A percentile compares a stretch with the other conserved stretches of the same genome.
Conservation (phyloP, 768 basidiomycete species). For the Lyophyllum atratum region DNA sequence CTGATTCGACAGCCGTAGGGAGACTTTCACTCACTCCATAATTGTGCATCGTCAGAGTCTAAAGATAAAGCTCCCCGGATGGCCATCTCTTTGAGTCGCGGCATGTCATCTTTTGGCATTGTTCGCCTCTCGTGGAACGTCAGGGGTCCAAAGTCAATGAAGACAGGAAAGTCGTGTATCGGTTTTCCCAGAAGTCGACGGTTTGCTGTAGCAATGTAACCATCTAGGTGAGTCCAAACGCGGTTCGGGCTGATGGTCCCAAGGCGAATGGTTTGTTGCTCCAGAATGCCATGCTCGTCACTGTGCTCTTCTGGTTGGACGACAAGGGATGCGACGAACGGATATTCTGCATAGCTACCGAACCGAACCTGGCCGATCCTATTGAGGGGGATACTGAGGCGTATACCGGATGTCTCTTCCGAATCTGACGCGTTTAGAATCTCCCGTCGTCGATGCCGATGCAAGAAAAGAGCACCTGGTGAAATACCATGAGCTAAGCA, state of each 20-base stretch:
- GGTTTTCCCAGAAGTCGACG: constrained; percentile 17
- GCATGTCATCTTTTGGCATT: constrained; percentile 11
- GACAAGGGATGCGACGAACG: constrained; percentile 26
- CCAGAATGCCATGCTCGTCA: constrained; percentile 20
- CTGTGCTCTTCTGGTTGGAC: constrained; percentile 22
- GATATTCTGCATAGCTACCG: constrained; percentile 25
- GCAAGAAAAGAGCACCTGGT: constrained; percentile 45
- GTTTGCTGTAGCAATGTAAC: constrained; percentile 29
- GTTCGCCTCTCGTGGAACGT: constrained; percentile 28
- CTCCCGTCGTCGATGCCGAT: constrained; percentile 43
- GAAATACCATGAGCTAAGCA: not conserved
- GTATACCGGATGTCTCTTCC: constrained; percentile 38
- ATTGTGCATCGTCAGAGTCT: constrained; percentile 24
- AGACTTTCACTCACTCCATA: constrained; percentile 37
- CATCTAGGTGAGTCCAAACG: constrained; percentile 28
- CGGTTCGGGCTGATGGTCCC: constrained; percentile 25
- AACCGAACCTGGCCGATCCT: constrained; percentile 31
- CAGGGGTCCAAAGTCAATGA: constrained; percentile 46
- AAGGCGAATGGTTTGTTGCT: constrained; percentile 31
- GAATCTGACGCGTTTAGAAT: constrained; percentile 26
- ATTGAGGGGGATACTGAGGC: constrained; percentile 47
- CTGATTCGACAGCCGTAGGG: not conserved
- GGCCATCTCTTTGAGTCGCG: constrained; percentile 26
- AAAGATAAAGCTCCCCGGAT: constrained; percentile 34
- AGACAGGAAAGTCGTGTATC: constrained; percentile 24